A percentile compares a stretch with the other conserved stretches of the same genome.
Conservation (phyloP, 2,329 filamentous ascomycete genomes). For the Cladosporium sp. region DNA sequence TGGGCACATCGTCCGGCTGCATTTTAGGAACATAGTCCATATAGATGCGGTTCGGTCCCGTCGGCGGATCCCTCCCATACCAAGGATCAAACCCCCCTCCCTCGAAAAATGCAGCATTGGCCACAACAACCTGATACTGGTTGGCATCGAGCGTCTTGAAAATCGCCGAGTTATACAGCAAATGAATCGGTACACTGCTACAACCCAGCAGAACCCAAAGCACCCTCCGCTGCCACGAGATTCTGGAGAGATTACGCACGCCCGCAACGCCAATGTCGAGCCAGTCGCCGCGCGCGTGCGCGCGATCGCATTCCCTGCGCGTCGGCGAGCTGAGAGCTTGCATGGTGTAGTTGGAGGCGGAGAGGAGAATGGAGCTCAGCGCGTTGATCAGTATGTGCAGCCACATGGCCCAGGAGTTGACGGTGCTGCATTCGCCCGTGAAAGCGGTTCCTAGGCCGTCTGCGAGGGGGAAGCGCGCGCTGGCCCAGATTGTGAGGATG, state of each 20-base stretch:
- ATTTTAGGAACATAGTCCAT: too few relatives aligned
- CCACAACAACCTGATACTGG: constrained; percentile 16
- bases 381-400: constrained; percentile 46
- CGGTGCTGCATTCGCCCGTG: constrained; percentile 22
- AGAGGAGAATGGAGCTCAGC: constrained; percentile 42
- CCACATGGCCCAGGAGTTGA: constrained; percentile 15
- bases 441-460: constrained; percentile 19
- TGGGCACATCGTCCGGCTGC: too few relatives aligned
- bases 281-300: constrained; percentile 40
- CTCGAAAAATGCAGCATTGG: not conserved
- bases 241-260: constrained; percentile 33
- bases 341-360: constrained; percentile 49
- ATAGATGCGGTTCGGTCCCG: not conserved
- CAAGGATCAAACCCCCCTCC: not conserved
- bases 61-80: not conserved
- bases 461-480: not conserved
- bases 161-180: constrained; percentile 32
- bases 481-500: not conserved
- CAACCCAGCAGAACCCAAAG: constrained; percentile 26
- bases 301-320: constrained; percentile 43
- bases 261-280: constrained; percentile 45
- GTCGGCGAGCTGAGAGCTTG: constrained; percentile 49
- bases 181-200: constrained; percentile 34
- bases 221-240: constrained; percentile 19
- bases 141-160: constrained; percentile 25